Conservation (phyloP, 768 basidiomycete genomes). For the Boletus rubroflammeus region DNA sequence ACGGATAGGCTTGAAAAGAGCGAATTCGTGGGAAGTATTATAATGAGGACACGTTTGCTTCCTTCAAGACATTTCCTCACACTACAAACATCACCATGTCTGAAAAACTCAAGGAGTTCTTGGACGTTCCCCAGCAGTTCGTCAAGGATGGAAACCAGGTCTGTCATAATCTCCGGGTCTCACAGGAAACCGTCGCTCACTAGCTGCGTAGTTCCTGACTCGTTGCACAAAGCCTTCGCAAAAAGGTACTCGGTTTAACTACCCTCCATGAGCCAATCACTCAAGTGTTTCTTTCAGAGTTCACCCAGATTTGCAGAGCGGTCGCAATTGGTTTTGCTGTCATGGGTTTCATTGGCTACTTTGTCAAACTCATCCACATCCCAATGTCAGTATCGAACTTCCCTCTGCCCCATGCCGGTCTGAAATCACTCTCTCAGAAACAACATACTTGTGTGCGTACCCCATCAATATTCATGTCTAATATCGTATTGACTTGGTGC, state of each 20-base stretch:
- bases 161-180: constrained; percentile 17
- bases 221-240: constrained; percentile 97
- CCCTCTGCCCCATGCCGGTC: background rate
- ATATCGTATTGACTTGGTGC: constrained; percentile 24
- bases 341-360: constrained; percentile 99
- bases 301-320: constrained; percentile 90
- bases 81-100: constrained; percentile 56
- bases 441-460: constrained; percentile 93
- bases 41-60: constrained; percentile 29
- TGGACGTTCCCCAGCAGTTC: constrained; percentile 90
- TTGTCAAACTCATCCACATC: constrained; percentile 97
- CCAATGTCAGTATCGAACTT: constrained; percentile 72
- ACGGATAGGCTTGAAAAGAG: constrained; percentile 1
- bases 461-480: background rate
- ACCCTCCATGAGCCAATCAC: background rate
- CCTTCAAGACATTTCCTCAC: constrained; percentile 12
- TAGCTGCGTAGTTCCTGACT: constrained; percentile 71
- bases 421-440: constrained; percentile 53
- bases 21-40: constrained; percentile 30
- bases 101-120: constrained; percentile 85
- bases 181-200: constrained; percentile 6
- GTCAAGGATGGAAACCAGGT: constrained; percentile 92
- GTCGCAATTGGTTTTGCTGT: constrained; percentile 97
- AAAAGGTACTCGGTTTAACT: constrained; percentile 59
- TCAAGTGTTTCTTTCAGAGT: constrained; percentile 55